phyloP scores from a whole-genome alignment of 1,284 basidiomycete species.

The Trichosporon sp. region DNA sequence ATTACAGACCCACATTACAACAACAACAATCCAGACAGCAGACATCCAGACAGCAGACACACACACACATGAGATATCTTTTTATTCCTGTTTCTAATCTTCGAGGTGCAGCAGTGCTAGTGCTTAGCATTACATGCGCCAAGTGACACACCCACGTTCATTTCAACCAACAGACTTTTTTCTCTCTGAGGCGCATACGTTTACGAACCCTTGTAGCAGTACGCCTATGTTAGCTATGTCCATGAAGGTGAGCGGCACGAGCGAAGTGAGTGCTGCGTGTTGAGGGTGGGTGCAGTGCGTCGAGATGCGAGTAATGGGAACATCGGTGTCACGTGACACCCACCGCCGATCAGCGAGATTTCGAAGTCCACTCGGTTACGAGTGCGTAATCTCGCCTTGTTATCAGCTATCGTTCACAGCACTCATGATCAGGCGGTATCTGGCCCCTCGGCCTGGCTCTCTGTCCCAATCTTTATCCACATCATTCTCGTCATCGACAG shows the following conservation, averaged over 20 bases:
- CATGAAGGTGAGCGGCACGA: not conserved
- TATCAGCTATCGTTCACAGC: not conserved
- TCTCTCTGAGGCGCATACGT: not conserved
- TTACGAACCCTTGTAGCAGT: slow-evolving; percentile 13
- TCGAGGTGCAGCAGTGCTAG: not conserved
- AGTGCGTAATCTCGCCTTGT: too few species aligned
- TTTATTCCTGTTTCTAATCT: not conserved
- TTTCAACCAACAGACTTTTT: not conserved
- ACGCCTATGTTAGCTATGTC: slow-evolving; percentile 6
- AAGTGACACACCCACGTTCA: not conserved
- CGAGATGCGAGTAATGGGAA: too few species aligned
- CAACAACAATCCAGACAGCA: not conserved
- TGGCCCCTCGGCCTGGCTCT: not conserved
- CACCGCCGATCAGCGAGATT: not conserved
- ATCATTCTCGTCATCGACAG: too few species aligned
- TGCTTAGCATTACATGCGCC: too few species aligned
- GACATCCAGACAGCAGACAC: not conserved
- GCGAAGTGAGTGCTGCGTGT: not conserved
- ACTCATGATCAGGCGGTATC: not conserved
- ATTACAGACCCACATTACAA: not conserved
- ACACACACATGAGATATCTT: slow-evolving; percentile 6
- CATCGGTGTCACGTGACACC: not conserved
- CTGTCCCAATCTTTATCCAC: too few species aligned
- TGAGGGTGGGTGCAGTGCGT: not conserved
- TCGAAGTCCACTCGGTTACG: not conserved